Base-by-base conservation (phyloP, 345 rosid species). In the Zanthoxylum bungeanum region DNA sequence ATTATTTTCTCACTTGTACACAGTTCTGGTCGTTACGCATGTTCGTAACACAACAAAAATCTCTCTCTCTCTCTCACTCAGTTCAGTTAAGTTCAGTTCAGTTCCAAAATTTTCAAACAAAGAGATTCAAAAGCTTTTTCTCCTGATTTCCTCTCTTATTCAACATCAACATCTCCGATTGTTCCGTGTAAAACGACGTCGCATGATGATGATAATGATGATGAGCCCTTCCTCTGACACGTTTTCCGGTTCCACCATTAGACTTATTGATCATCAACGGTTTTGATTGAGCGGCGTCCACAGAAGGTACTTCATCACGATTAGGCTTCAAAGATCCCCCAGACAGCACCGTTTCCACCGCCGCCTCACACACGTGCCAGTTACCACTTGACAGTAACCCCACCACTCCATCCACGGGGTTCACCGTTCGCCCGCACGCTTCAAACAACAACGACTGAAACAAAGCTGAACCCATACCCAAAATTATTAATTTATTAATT, bases 341-440 rank as follows among this genome's bases (percentile, higher is more conserved):
- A 9, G 76, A 56, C 12, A 87, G 82, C 34, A 87, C 87, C 50
- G 85, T 80, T 64, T 81, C 82, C 60, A 82, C 85, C 19, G 91
- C 89, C 22, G 82, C 85, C 77, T 83, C 74, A 16, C 91, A 87
- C 74, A 81, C 70, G 28, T 81, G 76, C 91, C 91, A 85, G 73
- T 83, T 83, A 37, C 91, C 87, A 77, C 82, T 83, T 73, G 83
- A 80, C 69, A 85, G 66, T 42, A 87, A 76, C 30, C 91, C 91
- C 60, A 85, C 87, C 34, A 83, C 87, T 68, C 91, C 91, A 60
- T 81, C 82, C 16, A 87, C 87, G 4, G 87, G 89, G 75, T 85
- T 87, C 39, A 87, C 86, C 25, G 91, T 83, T 3, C 91, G 73
- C n/a, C 89, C 91, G 47, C 91, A 87, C 16, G 89, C 89, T 74